phyloP scores from a whole-genome alignment of 768 basidiomycete genomes.

The Mycena albidolilacea region DNA sequence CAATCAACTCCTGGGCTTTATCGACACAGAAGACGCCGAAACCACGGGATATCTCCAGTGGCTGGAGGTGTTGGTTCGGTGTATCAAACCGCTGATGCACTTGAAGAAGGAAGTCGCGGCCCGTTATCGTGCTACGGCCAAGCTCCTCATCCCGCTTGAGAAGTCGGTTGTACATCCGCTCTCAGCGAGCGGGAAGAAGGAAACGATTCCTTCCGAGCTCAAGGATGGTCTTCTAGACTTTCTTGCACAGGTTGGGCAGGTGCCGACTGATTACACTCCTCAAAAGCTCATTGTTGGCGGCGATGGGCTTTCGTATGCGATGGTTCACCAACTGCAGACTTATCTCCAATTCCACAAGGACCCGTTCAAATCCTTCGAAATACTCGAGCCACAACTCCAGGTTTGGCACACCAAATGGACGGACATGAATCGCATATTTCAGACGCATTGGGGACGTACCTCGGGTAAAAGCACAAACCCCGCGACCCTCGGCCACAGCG shows the following conservation, averaged over 20 bases:
- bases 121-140: not conserved
- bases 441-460: conserved; percentile 49
- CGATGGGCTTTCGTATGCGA: conserved; percentile 55
- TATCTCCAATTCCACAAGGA: too few relatives aligned
- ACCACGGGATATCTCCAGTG: not conserved
- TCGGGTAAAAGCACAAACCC: conserved; percentile 43
- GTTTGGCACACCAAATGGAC: conserved; percentile 41
- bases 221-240: not conserved
- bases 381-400: not conserved
- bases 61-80: not conserved
- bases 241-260: conserved; percentile 28
- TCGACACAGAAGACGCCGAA: conserved; percentile 8
- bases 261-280: conserved; percentile 36
- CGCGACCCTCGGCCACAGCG: conserved; percentile 49
- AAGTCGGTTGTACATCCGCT: not conserved
- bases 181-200: not conserved
- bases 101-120: not conserved
- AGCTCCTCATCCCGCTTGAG: not conserved
- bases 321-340: conserved; percentile 31
- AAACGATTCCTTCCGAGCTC: conserved; percentile 5
- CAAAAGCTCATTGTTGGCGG: conserved; percentile 49
- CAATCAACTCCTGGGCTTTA: not conserved
- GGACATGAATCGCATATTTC: conserved; percentile 36
- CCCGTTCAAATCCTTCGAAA: too few relatives aligned
- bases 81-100: not conserved